Percentiles rank a stretch among this genome's conserved stretches.
Conservation (phyloP, 139 green algal genomes). For the Raphidocelis subcapitata region DNA sequence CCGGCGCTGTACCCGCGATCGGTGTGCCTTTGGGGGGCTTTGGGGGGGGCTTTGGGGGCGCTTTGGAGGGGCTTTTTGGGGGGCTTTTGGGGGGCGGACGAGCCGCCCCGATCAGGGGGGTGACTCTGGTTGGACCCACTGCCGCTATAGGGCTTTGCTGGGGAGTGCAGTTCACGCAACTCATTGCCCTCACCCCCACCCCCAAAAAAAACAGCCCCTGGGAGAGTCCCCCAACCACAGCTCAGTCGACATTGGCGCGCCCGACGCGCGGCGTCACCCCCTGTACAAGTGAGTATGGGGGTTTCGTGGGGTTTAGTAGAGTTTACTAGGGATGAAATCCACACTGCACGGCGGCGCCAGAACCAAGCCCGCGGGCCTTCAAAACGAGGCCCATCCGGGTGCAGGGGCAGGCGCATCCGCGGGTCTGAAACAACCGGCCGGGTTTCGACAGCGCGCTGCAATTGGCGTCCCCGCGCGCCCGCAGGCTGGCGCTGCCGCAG, state of each 20-base stretch:
- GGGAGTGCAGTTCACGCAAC: too few species aligned
- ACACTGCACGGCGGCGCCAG: not conserved
- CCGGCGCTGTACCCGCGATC: constrained; percentile 53
- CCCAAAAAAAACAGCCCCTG: not conserved
- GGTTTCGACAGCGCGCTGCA: not conserved
- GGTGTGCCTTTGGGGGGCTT: too few species aligned
- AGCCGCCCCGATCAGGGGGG: too few species aligned
- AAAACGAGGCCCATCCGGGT: not conserved
- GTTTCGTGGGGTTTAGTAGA: not conserved
- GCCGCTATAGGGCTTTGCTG: too few species aligned
- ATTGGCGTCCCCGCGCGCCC: not conserved
- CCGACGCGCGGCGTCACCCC: constrained; percentile 46
- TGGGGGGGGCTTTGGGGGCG: not conserved
- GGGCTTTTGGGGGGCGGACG: too few species aligned
- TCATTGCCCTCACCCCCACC: too few species aligned
- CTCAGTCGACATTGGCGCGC: constrained; percentile 54
- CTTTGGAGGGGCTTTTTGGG: not conserved
- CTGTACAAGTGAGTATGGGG: constrained; percentile 37
- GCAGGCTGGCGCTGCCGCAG: constrained; percentile 3
- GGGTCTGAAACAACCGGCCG: not conserved
- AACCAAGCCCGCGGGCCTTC: not conserved
- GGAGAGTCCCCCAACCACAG: constrained; percentile 72
- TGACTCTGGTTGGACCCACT: too few species aligned
- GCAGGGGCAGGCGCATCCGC: not conserved
- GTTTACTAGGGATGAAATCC: not conserved